phyloP scores from a whole-genome alignment of 768 basidiomycete genomes.

The Kwoniella bestiolae region DNA sequence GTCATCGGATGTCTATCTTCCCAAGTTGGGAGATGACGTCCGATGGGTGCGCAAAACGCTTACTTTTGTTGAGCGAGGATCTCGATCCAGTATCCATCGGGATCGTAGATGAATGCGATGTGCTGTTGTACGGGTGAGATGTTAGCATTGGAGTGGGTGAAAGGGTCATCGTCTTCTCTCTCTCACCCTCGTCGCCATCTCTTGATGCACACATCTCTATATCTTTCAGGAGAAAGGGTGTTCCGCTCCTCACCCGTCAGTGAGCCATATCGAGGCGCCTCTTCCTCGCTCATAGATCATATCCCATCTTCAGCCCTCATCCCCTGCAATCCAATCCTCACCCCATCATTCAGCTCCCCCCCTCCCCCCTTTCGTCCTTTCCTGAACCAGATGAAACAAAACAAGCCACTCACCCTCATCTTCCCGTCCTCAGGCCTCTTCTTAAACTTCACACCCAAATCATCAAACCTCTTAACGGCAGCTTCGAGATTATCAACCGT shows the following conservation, averaged over 20 bases:
- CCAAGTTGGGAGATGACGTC: too few relatives aligned
- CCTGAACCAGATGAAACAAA: too few relatives aligned
- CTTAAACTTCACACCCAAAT: constrained; percentile 78
- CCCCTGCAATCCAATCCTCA: too few relatives aligned
- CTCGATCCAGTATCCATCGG: constrained; percentile 57
- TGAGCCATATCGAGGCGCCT: too few relatives aligned
- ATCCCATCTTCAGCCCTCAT: too few relatives aligned
- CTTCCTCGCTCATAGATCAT: too few relatives aligned
- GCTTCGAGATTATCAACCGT: constrained; percentile 78
- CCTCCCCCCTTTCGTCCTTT: neutral
- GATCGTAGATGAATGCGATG: constrained; percentile 55
- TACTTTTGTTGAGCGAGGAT: constrained; percentile 41
- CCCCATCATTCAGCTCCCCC: too few relatives aligned
- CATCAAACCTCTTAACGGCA: constrained; percentile 82
- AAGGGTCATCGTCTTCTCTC: neutral
- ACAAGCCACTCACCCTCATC: constrained; percentile 64
- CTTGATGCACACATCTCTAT: too few relatives aligned
- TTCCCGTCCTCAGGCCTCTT: constrained; percentile 81
- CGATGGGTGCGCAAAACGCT: too few relatives aligned
- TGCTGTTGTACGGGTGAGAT: constrained; percentile 12
- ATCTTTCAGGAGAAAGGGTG: too few relatives aligned
- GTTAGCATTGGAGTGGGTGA: neutral
- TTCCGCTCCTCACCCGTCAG: too few relatives aligned
- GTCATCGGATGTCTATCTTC: too few relatives aligned
- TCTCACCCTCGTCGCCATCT: neutral